Conservation (phyloP, 805 yeast genomes). For the Myxozyma geophila region DNA sequence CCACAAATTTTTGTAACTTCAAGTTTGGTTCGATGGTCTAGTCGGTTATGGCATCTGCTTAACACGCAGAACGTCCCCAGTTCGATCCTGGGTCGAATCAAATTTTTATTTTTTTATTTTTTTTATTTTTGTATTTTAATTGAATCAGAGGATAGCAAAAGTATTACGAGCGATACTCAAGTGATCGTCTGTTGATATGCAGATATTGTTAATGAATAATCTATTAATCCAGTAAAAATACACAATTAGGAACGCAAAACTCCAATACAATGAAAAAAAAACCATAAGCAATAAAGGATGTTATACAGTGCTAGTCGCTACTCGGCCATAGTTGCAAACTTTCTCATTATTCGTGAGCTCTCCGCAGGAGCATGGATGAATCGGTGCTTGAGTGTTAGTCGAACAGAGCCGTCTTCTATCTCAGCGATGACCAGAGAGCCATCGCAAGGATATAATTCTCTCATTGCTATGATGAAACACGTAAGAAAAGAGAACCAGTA, state of each 20-base stretch:
- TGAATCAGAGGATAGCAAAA: not conserved
- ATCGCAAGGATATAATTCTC: slow-evolving; percentile 13
- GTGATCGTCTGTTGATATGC: too few relatives aligned
- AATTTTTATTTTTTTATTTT: slow-evolving; percentile 45
- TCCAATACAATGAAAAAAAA: not conserved
- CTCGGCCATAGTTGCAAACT: slow-evolving; percentile 6
- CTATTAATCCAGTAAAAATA: too few relatives aligned
- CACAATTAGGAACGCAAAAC: not conserved
- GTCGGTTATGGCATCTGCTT: slow-evolving; percentile 99
- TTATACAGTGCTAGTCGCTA: not conserved
- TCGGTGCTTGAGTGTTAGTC: slow-evolving; percentile 11
- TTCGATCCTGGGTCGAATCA: slow-evolving; percentile 99
- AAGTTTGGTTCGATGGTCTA: slow-evolving; percentile 92
- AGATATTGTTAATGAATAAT: too few relatives aligned
- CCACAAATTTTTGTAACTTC: too few relatives aligned
- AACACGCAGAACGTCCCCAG: slow-evolving; percentile 99
- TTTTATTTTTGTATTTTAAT: not conserved
- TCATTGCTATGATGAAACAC: not conserved
- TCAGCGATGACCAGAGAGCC: slow-evolving; percentile 13
- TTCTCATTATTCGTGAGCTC: slow-evolving; percentile 12
- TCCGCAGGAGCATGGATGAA: slow-evolving; percentile 14
- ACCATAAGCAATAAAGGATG: not conserved
- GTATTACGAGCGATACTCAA: too few relatives aligned
- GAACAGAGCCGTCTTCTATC: slow-evolving; percentile 13
- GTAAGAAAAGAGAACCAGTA: not conserved